These are phyloP conservation scores for Geranium incanum DNA, from an alignment of 441 rosid species.

Conservation along the genomic window DNA sequence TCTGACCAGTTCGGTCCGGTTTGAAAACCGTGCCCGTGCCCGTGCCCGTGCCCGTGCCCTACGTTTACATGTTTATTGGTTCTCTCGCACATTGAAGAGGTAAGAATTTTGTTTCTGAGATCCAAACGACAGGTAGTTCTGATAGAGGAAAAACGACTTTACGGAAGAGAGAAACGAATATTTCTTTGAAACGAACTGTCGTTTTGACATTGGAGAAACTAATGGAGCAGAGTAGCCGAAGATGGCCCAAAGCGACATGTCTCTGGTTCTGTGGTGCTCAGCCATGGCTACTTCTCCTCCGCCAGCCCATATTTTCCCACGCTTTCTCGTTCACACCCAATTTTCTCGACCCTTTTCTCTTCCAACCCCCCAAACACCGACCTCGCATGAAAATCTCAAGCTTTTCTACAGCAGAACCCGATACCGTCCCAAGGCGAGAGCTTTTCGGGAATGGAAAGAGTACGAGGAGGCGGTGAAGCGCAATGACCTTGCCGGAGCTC, in stretches of 20 bases:
- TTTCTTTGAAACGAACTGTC: background rate
- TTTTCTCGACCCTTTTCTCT: slow-evolving; percentile 17
- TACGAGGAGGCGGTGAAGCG: slow-evolving; percentile 80
- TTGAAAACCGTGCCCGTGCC: too few relatives aligned
- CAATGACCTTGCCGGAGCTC: slow-evolving; percentile 79
- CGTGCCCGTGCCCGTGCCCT: too few relatives aligned
- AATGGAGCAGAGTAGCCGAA: background rate
- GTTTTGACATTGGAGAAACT: background rate
- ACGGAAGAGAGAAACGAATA: too few relatives aligned
- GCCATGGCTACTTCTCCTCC: slow-evolving; percentile 19
- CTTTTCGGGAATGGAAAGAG: slow-evolving; percentile 69
- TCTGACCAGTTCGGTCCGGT: too few relatives aligned
- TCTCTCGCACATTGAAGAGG: too few relatives aligned
- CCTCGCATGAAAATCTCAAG: background rate
- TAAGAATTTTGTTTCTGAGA: too few relatives aligned
- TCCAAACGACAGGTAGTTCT: too few relatives aligned
- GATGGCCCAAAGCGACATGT: too few relatives aligned
- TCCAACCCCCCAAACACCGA: slow-evolving; percentile 17
- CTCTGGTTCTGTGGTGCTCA: background rate
- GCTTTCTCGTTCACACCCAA: background rate
- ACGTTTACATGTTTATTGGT: too few relatives aligned
- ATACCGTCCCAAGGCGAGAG: slow-evolving; percentile 27
- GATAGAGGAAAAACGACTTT: too few relatives aligned
- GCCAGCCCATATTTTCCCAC: slow-evolving; percentile 12
- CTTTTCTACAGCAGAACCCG: slow-evolving; percentile 2